These are phyloP conservation scores for Cystoisospora suis DNA, from an alignment of 169 alveolate genomes.

Conservation along the genomic window DNA sequence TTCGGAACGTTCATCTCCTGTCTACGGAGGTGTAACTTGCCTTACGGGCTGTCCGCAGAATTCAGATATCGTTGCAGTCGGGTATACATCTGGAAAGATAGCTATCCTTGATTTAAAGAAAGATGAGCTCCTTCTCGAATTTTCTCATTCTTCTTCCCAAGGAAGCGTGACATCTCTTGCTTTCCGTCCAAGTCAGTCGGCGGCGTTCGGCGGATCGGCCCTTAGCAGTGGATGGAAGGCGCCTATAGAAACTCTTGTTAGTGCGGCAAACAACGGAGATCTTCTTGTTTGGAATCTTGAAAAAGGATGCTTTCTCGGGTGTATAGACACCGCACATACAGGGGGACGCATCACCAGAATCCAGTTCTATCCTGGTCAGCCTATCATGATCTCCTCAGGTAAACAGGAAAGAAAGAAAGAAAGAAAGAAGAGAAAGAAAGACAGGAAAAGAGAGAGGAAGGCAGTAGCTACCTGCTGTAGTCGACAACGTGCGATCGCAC, in stretches of 20 bases:
- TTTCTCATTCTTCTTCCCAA: constrained; percentile 26
- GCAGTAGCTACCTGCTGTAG: no score
- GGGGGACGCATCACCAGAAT: neutral
- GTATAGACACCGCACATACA: constrained; percentile 7
- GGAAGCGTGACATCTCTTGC: constrained; percentile 45
- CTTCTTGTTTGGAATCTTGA: constrained; percentile 40
- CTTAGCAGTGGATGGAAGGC: neutral
- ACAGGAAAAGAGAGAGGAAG: no score
- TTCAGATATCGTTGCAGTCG: constrained; percentile 47
- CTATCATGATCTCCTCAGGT: constrained; percentile 39
- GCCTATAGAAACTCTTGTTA: constrained; percentile 30
- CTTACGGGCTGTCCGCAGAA: neutral
- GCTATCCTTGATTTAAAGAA: neutral
- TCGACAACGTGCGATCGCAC: neutral
- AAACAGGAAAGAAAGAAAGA: neutral
- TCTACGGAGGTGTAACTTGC: constrained; percentile 23
- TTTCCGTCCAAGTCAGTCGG: constrained; percentile 6
- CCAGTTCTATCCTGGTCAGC: constrained; percentile 42
- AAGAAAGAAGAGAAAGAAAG: neutral
- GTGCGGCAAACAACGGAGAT: constrained; percentile 45
- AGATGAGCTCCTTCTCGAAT: constrained; percentile 40
- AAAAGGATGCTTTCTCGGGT: neutral
- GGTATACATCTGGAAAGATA: constrained; percentile 23
- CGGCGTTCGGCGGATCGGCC: neutral
- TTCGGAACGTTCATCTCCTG: neutral